Conservation (phyloP, 257 asterid genomes). For the Capsicum pubescens region DNA sequence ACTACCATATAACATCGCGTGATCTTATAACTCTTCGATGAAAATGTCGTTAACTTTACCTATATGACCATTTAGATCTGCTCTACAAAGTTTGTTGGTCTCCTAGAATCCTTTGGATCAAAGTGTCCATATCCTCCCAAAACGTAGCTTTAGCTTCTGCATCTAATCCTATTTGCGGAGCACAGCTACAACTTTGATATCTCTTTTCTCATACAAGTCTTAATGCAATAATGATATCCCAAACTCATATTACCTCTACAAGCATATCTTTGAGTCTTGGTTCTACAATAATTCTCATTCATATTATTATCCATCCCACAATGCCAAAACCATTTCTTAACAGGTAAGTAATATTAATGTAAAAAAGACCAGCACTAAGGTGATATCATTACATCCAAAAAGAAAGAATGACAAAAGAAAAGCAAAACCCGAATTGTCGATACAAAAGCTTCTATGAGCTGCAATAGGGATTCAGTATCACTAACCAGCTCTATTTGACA, state of each 20-base stretch:
- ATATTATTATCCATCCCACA: background rate
- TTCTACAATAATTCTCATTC: slow-evolving; percentile 2
- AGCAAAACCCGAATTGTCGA: background rate
- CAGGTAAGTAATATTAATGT: background rate
- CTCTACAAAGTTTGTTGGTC: background rate
- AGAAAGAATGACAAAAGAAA: background rate
- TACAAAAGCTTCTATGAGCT: slow-evolving; percentile 6
- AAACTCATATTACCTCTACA: background rate
- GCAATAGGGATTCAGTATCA: background rate
- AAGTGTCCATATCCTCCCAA: background rate
- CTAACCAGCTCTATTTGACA: background rate
- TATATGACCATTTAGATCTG: background rate
- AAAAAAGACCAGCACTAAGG: background rate
- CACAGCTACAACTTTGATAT: background rate
- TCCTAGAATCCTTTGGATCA: slow-evolving; percentile 3
- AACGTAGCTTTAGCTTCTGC: background rate
- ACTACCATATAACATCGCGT: background rate
- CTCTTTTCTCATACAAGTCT: background rate
- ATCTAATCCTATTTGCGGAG: background rate
- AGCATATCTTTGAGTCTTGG: background rate
- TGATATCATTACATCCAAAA: background rate
- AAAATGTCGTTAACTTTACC: background rate
- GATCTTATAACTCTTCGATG: background rate
- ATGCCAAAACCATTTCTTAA: background rate
- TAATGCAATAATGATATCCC: background rate